Base-by-base conservation (phyloP, 805 yeast species). In the Candida patagonica region DNA sequence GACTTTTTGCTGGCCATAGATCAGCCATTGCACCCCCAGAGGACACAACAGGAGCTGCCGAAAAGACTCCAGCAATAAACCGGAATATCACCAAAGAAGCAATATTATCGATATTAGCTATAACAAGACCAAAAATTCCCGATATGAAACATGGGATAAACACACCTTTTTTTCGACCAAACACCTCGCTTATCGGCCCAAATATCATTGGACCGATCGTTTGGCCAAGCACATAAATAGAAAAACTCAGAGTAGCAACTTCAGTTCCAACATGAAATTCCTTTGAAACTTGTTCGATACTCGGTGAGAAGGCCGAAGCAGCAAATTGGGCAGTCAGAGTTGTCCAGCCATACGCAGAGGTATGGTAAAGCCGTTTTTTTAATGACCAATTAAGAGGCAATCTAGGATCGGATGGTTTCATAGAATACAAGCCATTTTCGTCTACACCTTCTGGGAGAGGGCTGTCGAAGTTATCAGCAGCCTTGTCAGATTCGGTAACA, bases 171-270 rank as follows among this genome's bases (percentile, higher is more conserved):
- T 44, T 73, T 68, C 92, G 70, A 38, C 66, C 66, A 37, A 55
- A 65, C 45, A 70, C 51, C 53, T 74, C 79, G 1, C 76, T 70
- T 7, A 73, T 47, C 2, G 81, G 81, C 1, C 80, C 84, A 70
- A 77, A 74, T 9, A 78, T 46, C 55, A 77, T 61, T 2, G 84
- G 83, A 0, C 87, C 88, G 12, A 74, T 58, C 1, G 82, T 83
- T 50, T 78, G 72, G 0, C 87, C 88, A 35, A 78, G 54, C 9
- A 79, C 73, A 48, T 72, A 80, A 12, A 79, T 57, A 0, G 85
- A 66, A 1, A 79, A 70, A 8, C 73, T 68, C 35, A 80, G 60
- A 12, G 72, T 59, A 2, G 78, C 69, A 0, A 67, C 71, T 15
- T 68, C 70, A 25, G 59, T 38, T 3, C 72, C 66, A 10, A 74